These are phyloP conservation scores for Phytophthora lateralis DNA, from an alignment of 352 stramenopile species.

Conservation along the genomic window DNA sequence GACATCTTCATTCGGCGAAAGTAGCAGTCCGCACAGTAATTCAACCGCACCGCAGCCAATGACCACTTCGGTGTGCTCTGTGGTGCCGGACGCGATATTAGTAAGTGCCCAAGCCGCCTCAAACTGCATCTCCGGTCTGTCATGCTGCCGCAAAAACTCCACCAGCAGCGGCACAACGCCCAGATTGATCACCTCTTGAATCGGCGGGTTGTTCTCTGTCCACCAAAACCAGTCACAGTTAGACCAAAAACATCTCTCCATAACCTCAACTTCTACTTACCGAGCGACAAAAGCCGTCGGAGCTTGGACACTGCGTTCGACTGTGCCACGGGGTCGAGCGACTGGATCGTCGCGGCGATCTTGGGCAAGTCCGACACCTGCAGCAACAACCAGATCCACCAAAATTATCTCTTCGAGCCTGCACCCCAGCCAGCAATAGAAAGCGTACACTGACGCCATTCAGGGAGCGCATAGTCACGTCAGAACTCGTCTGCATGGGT, in stretches of 20 bases:
- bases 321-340: slow-evolving; percentile 91
- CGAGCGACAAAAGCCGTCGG: slow-evolving; percentile 96
- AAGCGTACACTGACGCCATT: slow-evolving; percentile 48
- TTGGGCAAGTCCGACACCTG: slow-evolving; percentile 94
- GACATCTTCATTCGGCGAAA: slow-evolving; percentile 98
- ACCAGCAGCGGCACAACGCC: slow-evolving; percentile 98
- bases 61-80: slow-evolving; percentile 97
- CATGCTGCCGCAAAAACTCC: slow-evolving; percentile 94
- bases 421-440: slow-evolving; percentile 1
- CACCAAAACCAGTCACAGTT: slow-evolving; percentile 1
- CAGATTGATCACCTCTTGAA: slow-evolving; percentile 98
- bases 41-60: slow-evolving; percentile 97
- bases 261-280: slow-evolving; percentile 36
- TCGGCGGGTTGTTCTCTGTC: slow-evolving; percentile 97
- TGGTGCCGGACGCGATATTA: slow-evolving; percentile 99
- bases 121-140: slow-evolving; percentile 96
- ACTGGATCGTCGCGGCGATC: slow-evolving; percentile 96
- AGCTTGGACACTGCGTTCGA: slow-evolving; percentile 96
- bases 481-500: slow-evolving; percentile 14
- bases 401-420: not conserved
- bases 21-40: slow-evolving; percentile 96
- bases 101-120: slow-evolving; percentile 99
- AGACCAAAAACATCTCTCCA: not conserved
- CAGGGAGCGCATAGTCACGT: slow-evolving; percentile 30
- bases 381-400: not conserved